Evolutionary conservation across 2,329 filamentous ascomycete species (phyloP), one percentile per base, ranked within the genome.

Genomic region (Akanthomyces lecanii): DNA sequence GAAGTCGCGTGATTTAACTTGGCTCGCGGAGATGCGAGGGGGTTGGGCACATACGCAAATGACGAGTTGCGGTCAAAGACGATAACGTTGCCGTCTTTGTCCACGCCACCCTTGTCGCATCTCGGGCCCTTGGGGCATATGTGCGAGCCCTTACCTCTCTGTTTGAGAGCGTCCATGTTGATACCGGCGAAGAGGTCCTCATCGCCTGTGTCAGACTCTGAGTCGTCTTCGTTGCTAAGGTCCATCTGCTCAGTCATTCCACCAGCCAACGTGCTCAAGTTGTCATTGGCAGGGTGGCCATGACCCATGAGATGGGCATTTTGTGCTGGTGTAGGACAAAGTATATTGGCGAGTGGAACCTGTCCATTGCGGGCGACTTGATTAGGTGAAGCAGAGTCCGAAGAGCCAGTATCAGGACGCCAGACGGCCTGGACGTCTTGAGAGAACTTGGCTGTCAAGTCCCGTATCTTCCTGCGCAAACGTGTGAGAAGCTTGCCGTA

Each of bases 11-110:
- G 7, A 16, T 23, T 18, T 16, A 21, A 44, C 30, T 6, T 21
- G 30, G 18, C 28, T 40, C 10, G 16, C 36, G 8, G 14, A 33
- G n/a, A 23, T n/a, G 59, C 30, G 16, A 38, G 16, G n/a, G n/a
- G 28, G 8, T 14, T 33, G 25, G 64, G 63, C 52, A 61, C 64
- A 38, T 72, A 77, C 74, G 71, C 72, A 69, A 77, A 78, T 61
- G 75, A 76, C 61, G 76, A 78, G 65, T 78, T 77, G 56, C 76
- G 73, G 65, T 76, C 75, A 67, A 78, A 78, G 51, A 74, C 64
- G 40, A 77, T 70, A 16, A 77, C 69, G 8, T 72, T 71, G 11
- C 76, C 76, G 18, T 74, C 69, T 55, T 73, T 75, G 61, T 77
- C 74, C 47, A 77, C 74, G 33, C 76, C 76, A 36, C 76, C 76